Evolutionary conservation across 108 stramenopile genomes (phyloP).

Genomic region (Pseudonitzschia delicatissima): DNA sequence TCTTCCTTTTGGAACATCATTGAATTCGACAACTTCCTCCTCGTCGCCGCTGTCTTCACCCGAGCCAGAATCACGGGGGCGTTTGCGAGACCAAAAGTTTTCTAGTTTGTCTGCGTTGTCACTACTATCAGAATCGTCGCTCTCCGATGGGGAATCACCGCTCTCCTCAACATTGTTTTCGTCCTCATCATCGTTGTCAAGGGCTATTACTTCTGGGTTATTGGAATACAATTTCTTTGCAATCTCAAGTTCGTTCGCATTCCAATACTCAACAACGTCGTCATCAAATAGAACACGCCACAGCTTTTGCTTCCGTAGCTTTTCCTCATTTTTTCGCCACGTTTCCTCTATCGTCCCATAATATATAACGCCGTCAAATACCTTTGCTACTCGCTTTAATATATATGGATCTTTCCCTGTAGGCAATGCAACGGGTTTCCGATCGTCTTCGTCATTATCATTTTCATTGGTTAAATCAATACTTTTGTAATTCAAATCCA

Average conservation of each 20-base stretch:
- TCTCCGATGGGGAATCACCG: not conserved
- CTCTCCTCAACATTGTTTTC: not conserved
- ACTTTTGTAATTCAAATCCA: not conserved
- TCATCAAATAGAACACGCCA: no score
- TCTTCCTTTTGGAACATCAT: not conserved
- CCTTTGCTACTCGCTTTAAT: no score
- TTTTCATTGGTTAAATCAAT: no score
- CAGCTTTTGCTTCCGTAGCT: no score
- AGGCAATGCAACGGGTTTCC: no score
- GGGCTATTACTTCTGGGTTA: no score
- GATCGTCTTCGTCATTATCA: no score
- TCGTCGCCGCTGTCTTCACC: conserved; percentile 6
- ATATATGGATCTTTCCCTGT: no score
- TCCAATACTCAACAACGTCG: conserved; percentile 37
- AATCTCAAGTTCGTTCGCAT: not conserved
- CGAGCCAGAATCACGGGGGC: not conserved
- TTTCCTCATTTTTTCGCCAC: no score
- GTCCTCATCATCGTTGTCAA: not conserved
- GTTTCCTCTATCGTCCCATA: no score
- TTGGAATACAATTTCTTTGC: no score
- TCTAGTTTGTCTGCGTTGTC: conserved; percentile 17
- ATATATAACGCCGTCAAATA: no score
- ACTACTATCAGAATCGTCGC: not conserved
- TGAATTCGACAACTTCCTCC: not conserved
- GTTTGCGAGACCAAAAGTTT: not conserved